phyloP scores from a whole-genome alignment of 805 yeast species.

The Kodamaea hsintzibuensis region DNA sequence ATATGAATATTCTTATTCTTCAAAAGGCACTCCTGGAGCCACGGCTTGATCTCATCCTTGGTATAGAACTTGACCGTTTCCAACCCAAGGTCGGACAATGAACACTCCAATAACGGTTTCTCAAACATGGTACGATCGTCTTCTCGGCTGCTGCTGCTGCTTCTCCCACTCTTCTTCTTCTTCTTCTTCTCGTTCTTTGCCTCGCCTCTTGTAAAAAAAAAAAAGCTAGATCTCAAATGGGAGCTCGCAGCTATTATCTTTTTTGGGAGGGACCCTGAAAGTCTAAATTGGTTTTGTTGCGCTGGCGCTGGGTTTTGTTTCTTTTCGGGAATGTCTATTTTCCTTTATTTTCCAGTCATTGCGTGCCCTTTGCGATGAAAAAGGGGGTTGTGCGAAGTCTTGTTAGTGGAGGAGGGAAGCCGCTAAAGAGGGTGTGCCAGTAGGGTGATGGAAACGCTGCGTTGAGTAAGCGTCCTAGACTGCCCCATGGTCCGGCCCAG shows the following conservation, averaged over 20 bases:
- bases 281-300: conserved; percentile 2
- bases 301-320: background rate
- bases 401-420: conserved; percentile 2
- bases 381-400: conserved; percentile 4
- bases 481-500: background rate
- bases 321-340: conserved; percentile 2
- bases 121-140: conserved; percentile 2
- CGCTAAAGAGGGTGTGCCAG: conserved; percentile 5
- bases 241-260: background rate
- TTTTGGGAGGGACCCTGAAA: conserved; percentile 8
- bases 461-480: background rate
- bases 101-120: conserved; percentile 9
- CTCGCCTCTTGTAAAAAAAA: conserved; percentile 1
- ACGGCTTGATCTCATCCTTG: conserved; percentile 58
- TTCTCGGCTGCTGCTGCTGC: background rate
- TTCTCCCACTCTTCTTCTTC: background rate
- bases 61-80: conserved; percentile 28
- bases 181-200: background rate
- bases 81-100: conserved; percentile 19
- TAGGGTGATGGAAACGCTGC: background rate
- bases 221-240: conserved; percentile 1
- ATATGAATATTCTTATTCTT: conserved; percentile 52
- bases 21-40: conserved; percentile 51
- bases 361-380: conserved; percentile 3
- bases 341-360: background rate